phyloP scores from a whole-genome alignment of 2,329 filamentous ascomycete species.

The Aspergillus phoenicis region DNA sequence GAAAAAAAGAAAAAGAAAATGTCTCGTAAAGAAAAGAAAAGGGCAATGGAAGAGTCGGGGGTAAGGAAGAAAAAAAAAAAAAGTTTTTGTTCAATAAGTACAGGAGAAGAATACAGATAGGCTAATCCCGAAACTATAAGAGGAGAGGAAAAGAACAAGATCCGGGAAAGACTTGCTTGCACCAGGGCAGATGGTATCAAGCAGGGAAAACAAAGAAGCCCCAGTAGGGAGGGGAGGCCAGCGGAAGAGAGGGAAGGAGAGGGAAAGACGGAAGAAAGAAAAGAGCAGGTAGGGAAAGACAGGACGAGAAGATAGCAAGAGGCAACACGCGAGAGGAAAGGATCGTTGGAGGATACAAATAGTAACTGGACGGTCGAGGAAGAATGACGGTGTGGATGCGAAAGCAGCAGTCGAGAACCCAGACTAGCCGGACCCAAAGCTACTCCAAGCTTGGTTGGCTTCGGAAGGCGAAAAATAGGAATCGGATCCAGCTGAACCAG shows the following conservation, averaged over 20 bases:
- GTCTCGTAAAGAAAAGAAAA: conserved; percentile 12
- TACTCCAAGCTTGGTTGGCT: conserved; percentile 20
- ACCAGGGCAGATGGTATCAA: conserved; percentile 8
- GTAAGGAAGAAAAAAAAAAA: conserved; percentile 20
- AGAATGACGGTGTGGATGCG: conserved; percentile 34
- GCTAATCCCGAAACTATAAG: conserved; percentile 13
- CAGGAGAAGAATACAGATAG: conserved; percentile 15
- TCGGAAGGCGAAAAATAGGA: conserved; percentile 10
- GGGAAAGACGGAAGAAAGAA: conserved; percentile 6
- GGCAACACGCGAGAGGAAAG: conserved; percentile 21
- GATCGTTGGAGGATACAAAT: conserved; percentile 27
- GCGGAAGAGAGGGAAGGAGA: conserved; percentile 7
- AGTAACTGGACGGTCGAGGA: conserved; percentile 15
- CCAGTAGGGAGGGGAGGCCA: conserved; percentile 9
- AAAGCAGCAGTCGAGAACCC: conserved; percentile 20
- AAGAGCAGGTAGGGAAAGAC: neutral
- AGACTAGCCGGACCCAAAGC: conserved; percentile 18
- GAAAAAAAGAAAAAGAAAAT: conserved; percentile 10
- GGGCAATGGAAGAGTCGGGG: conserved; percentile 12
- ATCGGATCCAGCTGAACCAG: neutral
- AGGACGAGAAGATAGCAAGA: neutral
- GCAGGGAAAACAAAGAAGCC: conserved; percentile 14
- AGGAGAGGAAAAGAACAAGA: conserved; percentile 1
- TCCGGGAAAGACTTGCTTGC: neutral
- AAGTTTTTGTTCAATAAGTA: conserved; percentile 19